phyloP scores from a whole-genome alignment of 169 alveolate species.

The Besnoitia besnoiti region DNA sequence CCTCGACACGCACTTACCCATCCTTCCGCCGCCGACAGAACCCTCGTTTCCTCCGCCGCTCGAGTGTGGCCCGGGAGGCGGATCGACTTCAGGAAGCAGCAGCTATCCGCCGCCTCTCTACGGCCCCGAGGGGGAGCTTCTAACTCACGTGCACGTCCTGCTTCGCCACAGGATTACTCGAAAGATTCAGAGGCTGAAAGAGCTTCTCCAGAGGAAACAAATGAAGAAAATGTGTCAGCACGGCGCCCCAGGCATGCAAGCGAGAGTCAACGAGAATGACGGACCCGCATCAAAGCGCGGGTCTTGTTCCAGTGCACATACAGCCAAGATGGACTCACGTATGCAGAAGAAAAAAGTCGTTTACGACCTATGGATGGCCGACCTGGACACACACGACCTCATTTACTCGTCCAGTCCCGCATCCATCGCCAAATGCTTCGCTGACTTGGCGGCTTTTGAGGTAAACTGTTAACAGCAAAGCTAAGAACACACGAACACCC shows the following conservation, averaged over 20 bases:
- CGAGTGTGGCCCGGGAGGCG: not conserved
- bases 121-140: not conserved
- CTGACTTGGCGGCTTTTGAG: constrained; percentile 26
- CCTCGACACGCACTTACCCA: not conserved
- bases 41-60: constrained; percentile 21
- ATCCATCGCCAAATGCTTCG: not conserved
- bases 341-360: constrained; percentile 31
- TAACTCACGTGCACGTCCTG: not conserved
- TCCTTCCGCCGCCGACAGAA: constrained; percentile 21
- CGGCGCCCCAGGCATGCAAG: not conserved
- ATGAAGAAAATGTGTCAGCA: not conserved
- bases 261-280: not conserved
- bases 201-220: constrained; percentile 1
- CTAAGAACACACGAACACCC: not conserved
- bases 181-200: not conserved
- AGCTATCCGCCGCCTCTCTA: constrained; percentile 8
- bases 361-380: constrained; percentile 26
- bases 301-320: not conserved
- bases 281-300: too few species aligned
- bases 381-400: constrained; percentile 22
- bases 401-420: constrained; percentile 16
- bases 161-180: not conserved
- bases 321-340: not conserved
- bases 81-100: not conserved
- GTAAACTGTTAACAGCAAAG: not conserved